Base-by-base conservation (phyloP, 257 asterid genomes). In the Ilex aquifolium region DNA sequence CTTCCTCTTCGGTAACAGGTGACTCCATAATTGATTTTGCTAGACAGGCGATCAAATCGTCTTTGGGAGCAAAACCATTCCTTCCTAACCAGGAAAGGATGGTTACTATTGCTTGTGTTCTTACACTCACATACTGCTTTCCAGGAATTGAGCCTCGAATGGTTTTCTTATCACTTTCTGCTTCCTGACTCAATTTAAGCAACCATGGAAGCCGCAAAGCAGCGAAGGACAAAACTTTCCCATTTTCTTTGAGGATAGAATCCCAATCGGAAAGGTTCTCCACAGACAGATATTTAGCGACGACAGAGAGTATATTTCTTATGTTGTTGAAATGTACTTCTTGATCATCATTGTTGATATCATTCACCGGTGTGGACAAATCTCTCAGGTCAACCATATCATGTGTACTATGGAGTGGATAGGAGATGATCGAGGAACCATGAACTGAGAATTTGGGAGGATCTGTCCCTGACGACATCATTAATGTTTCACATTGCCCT, bases 11-110 rank as follows among this genome's bases (percentile, higher is more conserved):
- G 62, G 93, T 82, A 77, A 80, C 83, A 56, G 97, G 96, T 39
- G 95, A 76, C 64, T 85, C 95, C 92, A 93, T 85, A 27, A 90
- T 76, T 63, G 96, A 87, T 73, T 79, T 85, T 44, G 97, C 94
- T 64, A 93, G 76, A 69, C 86, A 87, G 65, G 83, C 83, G 40
- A 93, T 77, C 78, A 93, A 63, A 71, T 82, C 83, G 77, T 93
- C 97, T 66, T 74, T 84, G 11, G 95, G 99, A 61, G 82, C 67
- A 80, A 90, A 83, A 66, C 85, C 86, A 65, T 73, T 87, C 78
- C 80, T 74, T 10, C 88, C 88, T 80, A 93, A 78, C 97, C 99
- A 93, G 65, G 90, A 85, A 68, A 93, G 73, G 60, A 84, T 80
- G 66, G 88, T 75, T 78, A 82, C 73, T 65, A 81, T 74, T 32